These are phyloP conservation scores for Blastobotrys apis DNA, from an alignment of 1,139 yeast species.

Conservation along the genomic window DNA sequence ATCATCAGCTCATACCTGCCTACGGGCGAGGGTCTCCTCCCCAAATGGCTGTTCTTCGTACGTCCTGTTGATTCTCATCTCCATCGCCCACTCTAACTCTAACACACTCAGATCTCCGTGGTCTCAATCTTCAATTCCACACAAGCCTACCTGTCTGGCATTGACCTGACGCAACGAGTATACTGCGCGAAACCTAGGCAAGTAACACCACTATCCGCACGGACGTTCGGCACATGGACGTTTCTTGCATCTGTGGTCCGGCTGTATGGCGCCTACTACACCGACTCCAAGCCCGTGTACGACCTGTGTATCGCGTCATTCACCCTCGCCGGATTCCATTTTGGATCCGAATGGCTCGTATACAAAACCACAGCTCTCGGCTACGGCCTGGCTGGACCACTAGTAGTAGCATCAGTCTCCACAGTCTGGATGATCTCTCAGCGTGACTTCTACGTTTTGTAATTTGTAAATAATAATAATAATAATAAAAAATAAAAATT, in stretches of 20 bases:
- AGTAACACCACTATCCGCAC: slow-evolving; percentile 74
- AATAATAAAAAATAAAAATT: neutral
- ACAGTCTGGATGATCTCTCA: slow-evolving; percentile 48
- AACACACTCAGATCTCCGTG: slow-evolving; percentile 53
- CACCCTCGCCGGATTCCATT: slow-evolving; percentile 78
- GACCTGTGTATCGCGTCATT: slow-evolving; percentile 81
- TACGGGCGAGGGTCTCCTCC: slow-evolving; percentile 48
- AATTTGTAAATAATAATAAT: slow-evolving; percentile 1
- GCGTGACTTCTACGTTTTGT: slow-evolving; percentile 36
- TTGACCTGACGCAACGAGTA: slow-evolving; percentile 70
- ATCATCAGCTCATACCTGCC: slow-evolving; percentile 34
- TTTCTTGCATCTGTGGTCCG: slow-evolving; percentile 79
- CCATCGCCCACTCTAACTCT: neutral
- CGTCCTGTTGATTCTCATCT: slow-evolving; percentile 21
- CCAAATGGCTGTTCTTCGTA: slow-evolving; percentile 65
- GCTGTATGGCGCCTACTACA: slow-evolving; percentile 78
- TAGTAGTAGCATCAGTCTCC: slow-evolving; percentile 50
- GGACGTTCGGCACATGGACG: slow-evolving; percentile 99
- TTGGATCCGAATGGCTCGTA: slow-evolving; percentile 74
- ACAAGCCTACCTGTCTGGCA: slow-evolving; percentile 78
- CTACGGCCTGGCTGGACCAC: slow-evolving; percentile 85
- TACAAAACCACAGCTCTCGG: slow-evolving; percentile 79
- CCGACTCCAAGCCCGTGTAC: slow-evolving; percentile 49
- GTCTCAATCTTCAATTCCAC: slow-evolving; percentile 87
- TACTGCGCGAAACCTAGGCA: slow-evolving; percentile 63